Evolutionary conservation across 2,329 filamentous ascomycete genomes (phyloP).

Genomic region (Lasiodiplodia citricola): DNA sequence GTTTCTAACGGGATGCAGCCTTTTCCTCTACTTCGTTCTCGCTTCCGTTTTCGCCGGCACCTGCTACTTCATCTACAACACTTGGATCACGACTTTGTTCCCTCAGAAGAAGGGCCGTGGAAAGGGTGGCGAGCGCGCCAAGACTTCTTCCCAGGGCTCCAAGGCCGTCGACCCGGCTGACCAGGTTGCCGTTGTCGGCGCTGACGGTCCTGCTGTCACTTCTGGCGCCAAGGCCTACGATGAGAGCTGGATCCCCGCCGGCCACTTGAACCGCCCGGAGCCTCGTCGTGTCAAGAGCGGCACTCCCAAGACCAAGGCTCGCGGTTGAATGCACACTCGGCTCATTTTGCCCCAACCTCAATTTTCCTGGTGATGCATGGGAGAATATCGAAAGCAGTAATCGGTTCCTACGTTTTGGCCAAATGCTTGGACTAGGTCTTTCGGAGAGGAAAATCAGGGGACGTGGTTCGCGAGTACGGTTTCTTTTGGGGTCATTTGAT

Average conservation of each 20-base stretch:
- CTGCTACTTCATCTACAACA: conserved; percentile 96
- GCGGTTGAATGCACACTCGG: background rate
- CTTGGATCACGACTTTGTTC: conserved; percentile 95
- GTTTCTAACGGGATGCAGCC: conserved; percentile 58
- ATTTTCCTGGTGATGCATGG: background rate
- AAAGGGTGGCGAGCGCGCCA: conserved; percentile 69
- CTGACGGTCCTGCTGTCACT: conserved; percentile 72
- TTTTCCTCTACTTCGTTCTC: conserved; percentile 97
- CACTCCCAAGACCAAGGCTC: conserved; percentile 45
- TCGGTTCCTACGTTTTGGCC: background rate
- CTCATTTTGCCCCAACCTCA: background rate
- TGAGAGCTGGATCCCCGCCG: conserved; percentile 89
- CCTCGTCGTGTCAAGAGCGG: conserved; percentile 64
- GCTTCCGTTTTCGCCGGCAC: conserved; percentile 76
- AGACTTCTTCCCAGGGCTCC: conserved; percentile 63
- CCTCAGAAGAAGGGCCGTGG: conserved; percentile 73
- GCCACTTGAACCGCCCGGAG: conserved; percentile 85
- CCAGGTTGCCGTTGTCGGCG: conserved; percentile 67
- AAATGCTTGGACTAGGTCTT: conserved; percentile 6
- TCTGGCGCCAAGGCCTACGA: conserved; percentile 79
- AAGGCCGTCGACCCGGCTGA: conserved; percentile 65
- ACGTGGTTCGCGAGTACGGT: background rate
- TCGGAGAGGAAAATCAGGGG: background rate
- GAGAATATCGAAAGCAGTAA: background rate
- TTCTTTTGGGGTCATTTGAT: background rate